Percentiles rank a stretch among this genome's conserved stretches.
phyloP scores from a whole-genome alignment of 2,329 filamentous ascomycete genomes.

The Aspergillus sp. region DNA sequence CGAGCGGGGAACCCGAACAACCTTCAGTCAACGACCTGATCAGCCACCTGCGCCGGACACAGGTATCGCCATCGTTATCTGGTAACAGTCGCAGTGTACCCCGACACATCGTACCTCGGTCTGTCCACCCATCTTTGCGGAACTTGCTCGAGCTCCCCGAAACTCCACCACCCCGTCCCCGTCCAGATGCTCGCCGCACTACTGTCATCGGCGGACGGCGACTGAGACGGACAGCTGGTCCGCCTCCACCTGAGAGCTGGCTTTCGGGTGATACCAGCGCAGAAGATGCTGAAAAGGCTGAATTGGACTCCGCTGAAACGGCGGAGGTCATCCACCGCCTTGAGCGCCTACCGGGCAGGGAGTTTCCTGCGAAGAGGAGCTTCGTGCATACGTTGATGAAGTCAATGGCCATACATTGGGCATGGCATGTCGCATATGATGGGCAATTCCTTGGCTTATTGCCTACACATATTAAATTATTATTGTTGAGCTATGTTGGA shows the following conservation, averaged over 20 bases:
- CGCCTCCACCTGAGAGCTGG: conserved; percentile 49
- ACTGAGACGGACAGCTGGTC: conserved; percentile 42
- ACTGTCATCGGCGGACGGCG: conserved; percentile 33
- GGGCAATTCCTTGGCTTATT: conserved; percentile 54
- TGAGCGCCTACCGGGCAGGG: conserved; percentile 41
- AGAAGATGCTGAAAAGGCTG: conserved; percentile 5
- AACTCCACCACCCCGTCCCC: conserved; percentile 43
- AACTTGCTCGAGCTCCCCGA: conserved; percentile 46
- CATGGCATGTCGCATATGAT: conserved; percentile 57
- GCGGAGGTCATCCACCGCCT: conserved; percentile 30
- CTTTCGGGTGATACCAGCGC: conserved; percentile 24
- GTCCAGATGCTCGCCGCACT: conserved; percentile 30
- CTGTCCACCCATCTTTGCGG: conserved; percentile 47
- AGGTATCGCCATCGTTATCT: conserved; percentile 26
- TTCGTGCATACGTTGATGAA: conserved; percentile 54
- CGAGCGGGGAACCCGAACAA: conserved; percentile 18
- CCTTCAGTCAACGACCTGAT: conserved; percentile 50
- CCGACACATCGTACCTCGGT: conserved; percentile 29
- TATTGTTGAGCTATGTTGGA: conserved; percentile 57
- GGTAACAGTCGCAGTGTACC: conserved; percentile 19
- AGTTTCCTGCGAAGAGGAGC: conserved; percentile 40
- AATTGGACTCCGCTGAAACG: conserved; percentile 17
- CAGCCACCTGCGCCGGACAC: conserved; percentile 45
- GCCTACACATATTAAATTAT: conserved; percentile 52
- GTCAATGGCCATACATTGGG: conserved; percentile 57